Evolutionary conservation across 257 asterid genomes (phyloP), one percentile per base, ranked within the genome.

Genomic region (Penstemon davidsonii): DNA sequence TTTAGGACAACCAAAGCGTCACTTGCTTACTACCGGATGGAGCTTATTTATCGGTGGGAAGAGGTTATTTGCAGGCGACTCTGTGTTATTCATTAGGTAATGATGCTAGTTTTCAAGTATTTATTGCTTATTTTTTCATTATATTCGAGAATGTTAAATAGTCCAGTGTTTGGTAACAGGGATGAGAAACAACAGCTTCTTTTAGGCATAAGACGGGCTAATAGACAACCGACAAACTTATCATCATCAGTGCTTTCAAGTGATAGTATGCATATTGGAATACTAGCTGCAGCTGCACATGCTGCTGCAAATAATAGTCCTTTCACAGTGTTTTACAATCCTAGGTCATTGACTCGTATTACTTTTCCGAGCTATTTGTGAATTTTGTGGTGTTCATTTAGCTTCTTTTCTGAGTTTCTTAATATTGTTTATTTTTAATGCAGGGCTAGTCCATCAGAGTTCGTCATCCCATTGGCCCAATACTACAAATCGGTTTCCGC

Each of bases 391-490:
- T 25, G 33, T 2, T 25, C 33, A 25, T 25, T 25, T 25, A 25
- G 33, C 33, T 0, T 25, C 33, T 25, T 25, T 15, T 6, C 25
- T 11, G 38, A 8, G 50, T n/a, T 12, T 38, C 50, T 58, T 10
- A 7, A 61, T 2, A 4, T 49, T 11, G 56, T 64, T 53, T 6
- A 43, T 49, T 62, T 60, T 12, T 13, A 25, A 60, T 57, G 64
- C 91, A 92, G 98, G 90, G 91, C 98, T 72, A 90, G 97, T 69
- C 95, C 97, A 6, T 88, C 98, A 3, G 98, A 92, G 60, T 92
- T 92, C 62, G 98, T 90, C 62, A 86, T 92, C 78, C 96, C 98
- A 12, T 76, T 92, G 62, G 98, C 97, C 62, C 90, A 92, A 79
- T 92, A 92, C 77, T 89, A 89, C 79, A 90, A 86, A 77, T 86